Conservation (phyloP, 176 grass and related monocot species). For the Eleusine coracana region DNA sequence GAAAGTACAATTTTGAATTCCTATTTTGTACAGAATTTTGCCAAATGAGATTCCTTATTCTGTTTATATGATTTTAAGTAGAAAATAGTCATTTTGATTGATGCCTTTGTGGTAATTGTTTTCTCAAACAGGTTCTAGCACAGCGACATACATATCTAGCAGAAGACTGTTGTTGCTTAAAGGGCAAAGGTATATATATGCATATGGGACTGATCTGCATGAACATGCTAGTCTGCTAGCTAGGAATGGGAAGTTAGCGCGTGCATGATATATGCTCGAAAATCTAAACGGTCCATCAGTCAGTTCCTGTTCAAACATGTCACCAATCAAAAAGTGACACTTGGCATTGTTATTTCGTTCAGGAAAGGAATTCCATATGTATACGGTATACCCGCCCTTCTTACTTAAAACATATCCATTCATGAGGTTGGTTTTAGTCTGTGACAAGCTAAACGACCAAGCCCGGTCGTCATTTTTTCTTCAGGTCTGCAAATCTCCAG, state of each 20-base stretch:
- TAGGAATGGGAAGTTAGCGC: neutral
- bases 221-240: neutral
- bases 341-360: neutral
- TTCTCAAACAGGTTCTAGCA: neutral
- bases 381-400: neutral
- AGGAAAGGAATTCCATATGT: neutral
- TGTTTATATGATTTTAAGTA: constrained; percentile 1
- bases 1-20: neutral
- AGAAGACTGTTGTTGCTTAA: neutral
- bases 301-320: neutral
- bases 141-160: neutral
- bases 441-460: neutral
- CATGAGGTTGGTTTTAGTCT: neutral
- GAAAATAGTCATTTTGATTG: neutral
- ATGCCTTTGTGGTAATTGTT: neutral
- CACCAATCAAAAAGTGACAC: neutral
- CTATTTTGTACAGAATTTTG: neutral
- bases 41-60: neutral
- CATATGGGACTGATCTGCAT: neutral
- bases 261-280: neutral
- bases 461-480: neutral
- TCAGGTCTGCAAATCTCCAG: neutral
- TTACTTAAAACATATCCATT: neutral
- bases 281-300: neutral
- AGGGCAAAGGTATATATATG: neutral